phyloP scores from a whole-genome alignment of 371 early-diverging fungal genomes.

The Blakeslea trispora region DNA sequence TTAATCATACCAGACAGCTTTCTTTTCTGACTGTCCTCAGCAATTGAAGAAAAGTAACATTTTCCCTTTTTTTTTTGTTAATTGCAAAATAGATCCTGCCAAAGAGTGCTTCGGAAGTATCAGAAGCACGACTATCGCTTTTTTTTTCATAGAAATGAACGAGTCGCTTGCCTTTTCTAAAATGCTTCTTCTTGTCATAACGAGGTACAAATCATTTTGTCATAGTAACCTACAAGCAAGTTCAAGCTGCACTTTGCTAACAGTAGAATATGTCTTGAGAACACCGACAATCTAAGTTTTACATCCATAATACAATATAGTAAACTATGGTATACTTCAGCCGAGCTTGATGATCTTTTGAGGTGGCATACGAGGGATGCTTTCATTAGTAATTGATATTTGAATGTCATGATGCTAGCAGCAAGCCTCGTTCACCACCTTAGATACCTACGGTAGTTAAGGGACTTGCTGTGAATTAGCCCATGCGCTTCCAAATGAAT shows the following conservation, averaged over 20 bases:
- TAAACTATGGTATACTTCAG: background rate
- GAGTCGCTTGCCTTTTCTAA: background rate
- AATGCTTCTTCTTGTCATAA: background rate
- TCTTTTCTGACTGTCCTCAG: no score
- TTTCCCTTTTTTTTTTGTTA: background rate
- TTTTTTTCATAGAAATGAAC: background rate
- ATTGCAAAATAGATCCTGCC: background rate
- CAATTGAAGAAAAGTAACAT: background rate
- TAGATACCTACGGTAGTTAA: background rate
- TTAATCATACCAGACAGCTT: background rate
- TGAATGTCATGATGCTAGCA: background rate
- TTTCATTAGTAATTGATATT: background rate
- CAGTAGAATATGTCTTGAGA: background rate
- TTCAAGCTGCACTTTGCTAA: background rate
- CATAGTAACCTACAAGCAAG: background rate
- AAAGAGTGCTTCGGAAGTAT: background rate
- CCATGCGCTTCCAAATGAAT: background rate
- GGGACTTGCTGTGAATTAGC: background rate
- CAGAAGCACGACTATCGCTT: background rate
- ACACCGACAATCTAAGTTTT: background rate
- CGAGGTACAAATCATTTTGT: background rate
- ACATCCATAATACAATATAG: background rate
- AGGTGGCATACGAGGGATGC: background rate
- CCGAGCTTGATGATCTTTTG: background rate
- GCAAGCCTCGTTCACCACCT: background rate